Evolutionary conservation across 441 rosid genomes (phyloP), one percentile per base, ranked within the genome.

Genomic region (Adansonia grandidieri): DNA sequence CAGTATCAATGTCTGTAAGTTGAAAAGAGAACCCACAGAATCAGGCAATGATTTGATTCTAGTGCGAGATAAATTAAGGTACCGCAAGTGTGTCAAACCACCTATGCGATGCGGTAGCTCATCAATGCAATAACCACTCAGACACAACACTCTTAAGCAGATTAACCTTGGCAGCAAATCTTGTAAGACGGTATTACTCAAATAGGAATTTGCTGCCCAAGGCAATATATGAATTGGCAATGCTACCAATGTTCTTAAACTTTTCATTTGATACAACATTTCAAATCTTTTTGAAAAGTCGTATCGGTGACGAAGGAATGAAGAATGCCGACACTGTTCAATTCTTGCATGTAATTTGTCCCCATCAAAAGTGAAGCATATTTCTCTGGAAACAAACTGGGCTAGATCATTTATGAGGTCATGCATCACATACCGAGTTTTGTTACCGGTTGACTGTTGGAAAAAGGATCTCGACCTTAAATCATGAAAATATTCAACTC

Each of bases 101-200:
- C 72, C 66, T 40, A 78, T 64, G 1, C 69, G 45, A 51, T 78
- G 24, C 0, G 81, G 81, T 9, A 78, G 66, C 71, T 78, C 71
- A 17, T 65, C 61, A 48, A 78, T 78, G 64, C 20, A 37, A 63
- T 78, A 78, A 13, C 81, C 77, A 44, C 65, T 78, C 51, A 78
- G 68, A 78, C 53, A 40, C 6, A 78, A 6, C 15, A 78, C 81
- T 62, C 81, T 78, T 53, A 78, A 42, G 44, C 19, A 44, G 6
- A 0, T 15, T 20, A 72, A 78, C 28, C 60, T 62, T 54, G 57
- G 77, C 47, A 78, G 57, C 77, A 78, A 64, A 13, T 63, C 37
- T 6, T 50, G 57, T 24, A 51, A 61, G 48, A 78, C 48, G 1
- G 20, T 40, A 14, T 63, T 62, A 73, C 76, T 71, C 15, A 78